Percentiles rank a stretch among this genome's conserved stretches.
These are phyloP conservation scores for Keithomyces neogunnii DNA, from an alignment of 2,329 filamentous ascomycete genomes.

Conservation along the genomic window DNA sequence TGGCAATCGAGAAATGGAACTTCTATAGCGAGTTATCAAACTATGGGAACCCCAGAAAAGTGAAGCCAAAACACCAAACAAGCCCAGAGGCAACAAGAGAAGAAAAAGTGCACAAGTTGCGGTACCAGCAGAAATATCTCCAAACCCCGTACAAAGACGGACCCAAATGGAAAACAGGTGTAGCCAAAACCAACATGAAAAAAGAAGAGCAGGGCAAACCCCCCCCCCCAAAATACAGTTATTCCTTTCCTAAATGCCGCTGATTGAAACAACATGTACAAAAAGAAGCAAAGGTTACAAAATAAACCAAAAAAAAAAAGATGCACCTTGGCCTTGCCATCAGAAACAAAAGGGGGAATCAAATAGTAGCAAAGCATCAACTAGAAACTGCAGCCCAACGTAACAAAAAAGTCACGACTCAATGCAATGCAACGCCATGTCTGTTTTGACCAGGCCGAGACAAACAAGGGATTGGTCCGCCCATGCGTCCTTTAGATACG, in stretches of 20 bases:
- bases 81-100: background rate
- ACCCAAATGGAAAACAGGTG: background rate
- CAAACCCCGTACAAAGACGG: background rate
- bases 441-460: background rate
- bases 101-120: background rate
- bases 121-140: background rate
- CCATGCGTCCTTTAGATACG: background rate
- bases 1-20: background rate
- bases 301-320: background rate
- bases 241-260: background rate
- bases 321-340: background rate
- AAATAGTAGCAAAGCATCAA: slow-evolving; percentile 1
- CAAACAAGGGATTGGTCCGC: slow-evolving; percentile 2
- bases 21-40: slow-evolving; percentile 3
- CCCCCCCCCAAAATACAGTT: background rate
- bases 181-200: background rate
- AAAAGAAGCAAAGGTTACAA: background rate
- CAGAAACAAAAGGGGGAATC: slow-evolving; percentile 7
- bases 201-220: background rate
- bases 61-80: background rate
- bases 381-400: background rate
- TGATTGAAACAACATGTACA: background rate
- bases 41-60: background rate
- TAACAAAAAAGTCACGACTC: slow-evolving; percentile 2
- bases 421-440: slow-evolving; percentile 4